phyloP scores from a whole-genome alignment of 2,329 filamentous ascomycete genomes.

The Pyrenochaeta sp. region DNA sequence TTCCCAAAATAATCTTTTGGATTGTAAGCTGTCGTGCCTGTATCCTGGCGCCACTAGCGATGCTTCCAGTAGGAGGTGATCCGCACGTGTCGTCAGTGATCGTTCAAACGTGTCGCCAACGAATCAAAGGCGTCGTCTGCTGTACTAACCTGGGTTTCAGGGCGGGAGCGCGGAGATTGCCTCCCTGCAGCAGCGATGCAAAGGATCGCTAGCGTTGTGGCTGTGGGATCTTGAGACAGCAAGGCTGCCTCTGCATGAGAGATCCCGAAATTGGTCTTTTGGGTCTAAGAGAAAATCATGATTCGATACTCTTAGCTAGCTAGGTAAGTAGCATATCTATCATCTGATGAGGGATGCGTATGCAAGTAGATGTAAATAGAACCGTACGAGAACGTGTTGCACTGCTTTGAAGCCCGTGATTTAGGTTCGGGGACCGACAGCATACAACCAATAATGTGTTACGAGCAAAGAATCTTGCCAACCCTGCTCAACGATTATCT shows the following conservation, averaged over 20 bases:
- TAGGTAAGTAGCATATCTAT: too few species aligned
- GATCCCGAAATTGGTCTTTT: too few species aligned
- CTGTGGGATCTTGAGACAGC: not conserved
- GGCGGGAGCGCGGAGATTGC: conserved; percentile 4
- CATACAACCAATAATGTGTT: too few species aligned
- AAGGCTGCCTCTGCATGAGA: not conserved
- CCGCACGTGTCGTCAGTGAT: not conserved
- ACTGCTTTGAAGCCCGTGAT: too few species aligned
- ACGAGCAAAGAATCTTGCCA: too few species aligned
- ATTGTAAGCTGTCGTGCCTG: not conserved
- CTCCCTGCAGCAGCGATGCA: not conserved
- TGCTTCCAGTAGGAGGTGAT: not conserved
- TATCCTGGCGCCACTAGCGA: not conserved
- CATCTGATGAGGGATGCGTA: too few species aligned
- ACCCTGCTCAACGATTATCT: too few species aligned
- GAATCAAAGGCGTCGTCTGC: not conserved
- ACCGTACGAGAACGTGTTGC: too few species aligned
- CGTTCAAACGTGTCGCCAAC: not conserved
- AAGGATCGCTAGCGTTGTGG: not conserved
- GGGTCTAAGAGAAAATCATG: too few species aligned
- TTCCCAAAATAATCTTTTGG: not conserved
- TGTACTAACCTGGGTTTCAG: conserved; percentile 5
- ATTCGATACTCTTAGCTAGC: too few species aligned
- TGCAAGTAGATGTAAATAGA: too few species aligned
- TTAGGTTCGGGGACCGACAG: too few species aligned